Base-by-base conservation (phyloP, 164 flowering plant genomes). In the Vitis cinerea region DNA sequence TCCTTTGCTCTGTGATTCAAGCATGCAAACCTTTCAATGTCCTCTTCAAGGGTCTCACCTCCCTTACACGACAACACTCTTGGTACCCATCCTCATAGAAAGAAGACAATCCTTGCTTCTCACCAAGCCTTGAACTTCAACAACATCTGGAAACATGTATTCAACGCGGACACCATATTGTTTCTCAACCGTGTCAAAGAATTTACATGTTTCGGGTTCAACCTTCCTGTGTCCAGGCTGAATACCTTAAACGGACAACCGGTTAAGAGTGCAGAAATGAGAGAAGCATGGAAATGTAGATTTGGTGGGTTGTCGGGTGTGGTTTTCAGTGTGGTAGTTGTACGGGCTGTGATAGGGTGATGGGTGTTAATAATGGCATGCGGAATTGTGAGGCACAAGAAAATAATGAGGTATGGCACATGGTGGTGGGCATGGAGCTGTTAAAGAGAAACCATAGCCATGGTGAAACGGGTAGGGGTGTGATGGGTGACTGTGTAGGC, bases 31-130 rank as follows among this genome's bases (percentile, higher is more conserved):
- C 98, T 79, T 86, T 93, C 0, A 95, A 88, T 3, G 98, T 98
- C 63, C 97, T 77, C 79, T 92, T 83, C 60, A 95, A 71, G 31
- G 99, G 99, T 68, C 97, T 83, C 31, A 95, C 99, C 67, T 95
- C 93, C 77, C 99, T 87, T 29, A 91, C 88, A 55, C 97, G 83
- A 86, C 99, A 95, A 86, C 98, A 95, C 68, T 95, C 99, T 51
- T 91, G 96, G 78, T 95, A 97, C 37, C 99, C 99, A 71, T 93
- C 98, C 55, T 90, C 97, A 49, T 91, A 93, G 74, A 93, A 93
- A 0, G 98, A 93, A 74, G 93, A 93, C 29, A 93, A 75, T 0
- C 98, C 98, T 74, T 95, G 79, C 37, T 86, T 71, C 99, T 86
- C 0, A 95, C 99, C 13, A 95, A 70, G 9, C 75, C 96, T 64